Percentiles rank a stretch among this genome's conserved stretches.
Conservation (phyloP, 1,284 basidiomycete genomes). For the Boletus semigastroideus region DNA sequence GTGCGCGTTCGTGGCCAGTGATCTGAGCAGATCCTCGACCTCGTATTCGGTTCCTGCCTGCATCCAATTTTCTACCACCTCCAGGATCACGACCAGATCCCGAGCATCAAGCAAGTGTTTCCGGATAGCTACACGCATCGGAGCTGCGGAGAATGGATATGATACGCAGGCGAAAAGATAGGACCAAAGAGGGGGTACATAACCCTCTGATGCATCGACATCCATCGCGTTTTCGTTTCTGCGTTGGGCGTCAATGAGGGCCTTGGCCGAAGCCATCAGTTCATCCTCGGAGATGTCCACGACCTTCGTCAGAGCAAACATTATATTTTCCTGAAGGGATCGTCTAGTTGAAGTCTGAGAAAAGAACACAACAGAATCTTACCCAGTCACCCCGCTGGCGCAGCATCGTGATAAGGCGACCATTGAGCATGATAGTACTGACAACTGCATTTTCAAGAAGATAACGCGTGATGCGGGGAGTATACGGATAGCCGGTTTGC, state of each 20-base stretch:
- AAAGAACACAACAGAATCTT: conserved; percentile 17
- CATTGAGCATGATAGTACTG: conserved; percentile 58
- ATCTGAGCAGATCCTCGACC: conserved; percentile 41
- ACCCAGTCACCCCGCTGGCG: conserved; percentile 66
- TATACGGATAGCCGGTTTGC: conserved; percentile 28
- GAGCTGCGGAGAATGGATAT: conserved; percentile 52
- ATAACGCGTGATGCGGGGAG: conserved; percentile 52
- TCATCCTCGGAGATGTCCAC: conserved; percentile 63
- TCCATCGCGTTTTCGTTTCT: conserved; percentile 50
- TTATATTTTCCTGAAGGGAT: conserved; percentile 48
- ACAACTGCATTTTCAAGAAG: conserved; percentile 55
- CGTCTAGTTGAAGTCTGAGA: conserved; percentile 1
- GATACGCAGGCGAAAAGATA: conserved; percentile 53
- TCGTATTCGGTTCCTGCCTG: conserved; percentile 41
- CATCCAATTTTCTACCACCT: conserved; percentile 57
- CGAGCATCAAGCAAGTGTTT: conserved; percentile 52
- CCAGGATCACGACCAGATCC: conserved; percentile 50
- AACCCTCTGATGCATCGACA: conserved; percentile 43
- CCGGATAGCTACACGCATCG: conserved; percentile 57
- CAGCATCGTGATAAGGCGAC: conserved; percentile 53
- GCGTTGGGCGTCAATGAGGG: conserved; percentile 38
- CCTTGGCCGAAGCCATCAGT: conserved; percentile 50
- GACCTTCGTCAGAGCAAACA: conserved; percentile 52
- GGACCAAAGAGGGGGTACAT: conserved; percentile 43
- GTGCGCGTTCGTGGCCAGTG: conserved; percentile 29